Evolutionary conservation across 192 early-diverging fungal genomes (phyloP).

Genomic region (Gryganskiella cystojenkinii): DNA sequence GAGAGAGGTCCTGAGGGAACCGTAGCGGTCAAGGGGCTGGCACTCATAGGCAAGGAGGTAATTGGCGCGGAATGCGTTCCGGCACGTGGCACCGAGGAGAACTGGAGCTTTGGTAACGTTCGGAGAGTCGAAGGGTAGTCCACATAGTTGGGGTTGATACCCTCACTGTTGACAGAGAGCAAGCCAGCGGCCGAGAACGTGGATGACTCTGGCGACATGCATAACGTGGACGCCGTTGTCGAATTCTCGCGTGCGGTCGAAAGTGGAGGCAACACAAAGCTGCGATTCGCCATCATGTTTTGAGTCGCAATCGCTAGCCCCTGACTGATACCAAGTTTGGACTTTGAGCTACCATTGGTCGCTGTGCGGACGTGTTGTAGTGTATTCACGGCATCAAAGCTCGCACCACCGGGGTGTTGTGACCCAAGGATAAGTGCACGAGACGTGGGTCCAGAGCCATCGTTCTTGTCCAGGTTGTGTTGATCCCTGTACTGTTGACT

Average conservation of each 20-base stretch:
- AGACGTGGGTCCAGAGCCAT: conserved; percentile 12
- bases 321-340: conserved; percentile 16
- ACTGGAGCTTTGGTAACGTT: conserved; percentile 28
- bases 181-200: not conserved
- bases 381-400: not conserved
- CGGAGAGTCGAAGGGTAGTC: conserved; percentile 16
- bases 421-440: not conserved
- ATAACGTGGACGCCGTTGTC: not conserved
- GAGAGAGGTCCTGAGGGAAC: conserved; percentile 20
- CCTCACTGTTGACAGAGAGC: conserved; percentile 38
- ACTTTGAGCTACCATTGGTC: not conserved
- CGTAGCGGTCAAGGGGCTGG: conserved; percentile 18
- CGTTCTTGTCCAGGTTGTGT: conserved; percentile 21
- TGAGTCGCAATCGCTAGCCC: conserved; percentile 43
- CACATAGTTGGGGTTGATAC: conserved; percentile 39
- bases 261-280: conserved; percentile 30
- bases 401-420: not conserved
- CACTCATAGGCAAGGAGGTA: conserved; percentile 14
- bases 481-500: conserved; percentile 45
- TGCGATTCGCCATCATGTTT: conserved; percentile 45
- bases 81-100: conserved; percentile 3
- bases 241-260: conserved; percentile 1
- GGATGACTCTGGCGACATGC: not conserved
- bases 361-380: not conserved
- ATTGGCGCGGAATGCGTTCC: conserved; percentile 9